Base-by-base conservation (phyloP, 768 basidiomycete species). In the Tubosaeta sp. region DNA sequence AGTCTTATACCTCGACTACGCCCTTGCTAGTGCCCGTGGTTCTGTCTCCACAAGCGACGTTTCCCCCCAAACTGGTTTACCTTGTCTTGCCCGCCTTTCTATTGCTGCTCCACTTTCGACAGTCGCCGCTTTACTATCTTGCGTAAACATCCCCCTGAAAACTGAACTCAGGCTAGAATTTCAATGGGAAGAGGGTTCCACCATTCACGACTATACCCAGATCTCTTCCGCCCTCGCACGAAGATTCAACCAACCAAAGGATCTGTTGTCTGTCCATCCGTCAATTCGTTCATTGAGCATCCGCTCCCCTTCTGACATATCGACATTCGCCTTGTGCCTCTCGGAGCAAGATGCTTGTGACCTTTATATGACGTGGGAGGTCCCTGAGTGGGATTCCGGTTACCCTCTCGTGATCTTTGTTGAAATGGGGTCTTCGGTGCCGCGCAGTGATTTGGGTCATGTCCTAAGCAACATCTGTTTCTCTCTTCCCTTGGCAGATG, bases 1-100 rank as follows among this genome's bases (percentile, higher is more conserved):
- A 41, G 53, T 55, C 10, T 64, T 76, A 2, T 59, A 67, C 44
- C 61, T 76, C 12, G 58, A 68, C 8, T 29, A 65, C 46, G 58
- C 62, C 10, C 57, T 73, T 7, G 61, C 68, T 3, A 54, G 36
- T 10, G 21, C 49, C 5, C 6, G 4, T 3, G 12, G 3, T 2
- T 18, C 34, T 39, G 27, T 31, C 27, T 18, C 42, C 6, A 39
- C 16, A n/a, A 2, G n/a, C 1, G 34, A 35, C 1, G 6, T n/a
- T 18, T 35, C n/a, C n/a, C n/a, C 3, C 14, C 43, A 31, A 22
- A 13, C 35, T 21, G 0, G 36, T 14, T 11, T 56, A 22, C 30
- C 46, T 1, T 16, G 5, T 29, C 56, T 60, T 2, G 35, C 44
- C 32, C 35, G 38, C 24, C 22, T 59, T 18, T 42, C 2, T 3